Evolutionary conservation across 1,284 basidiomycete genomes (phyloP), one percentile per base, ranked within the genome.

Genomic region (Albatrellus sp.): DNA sequence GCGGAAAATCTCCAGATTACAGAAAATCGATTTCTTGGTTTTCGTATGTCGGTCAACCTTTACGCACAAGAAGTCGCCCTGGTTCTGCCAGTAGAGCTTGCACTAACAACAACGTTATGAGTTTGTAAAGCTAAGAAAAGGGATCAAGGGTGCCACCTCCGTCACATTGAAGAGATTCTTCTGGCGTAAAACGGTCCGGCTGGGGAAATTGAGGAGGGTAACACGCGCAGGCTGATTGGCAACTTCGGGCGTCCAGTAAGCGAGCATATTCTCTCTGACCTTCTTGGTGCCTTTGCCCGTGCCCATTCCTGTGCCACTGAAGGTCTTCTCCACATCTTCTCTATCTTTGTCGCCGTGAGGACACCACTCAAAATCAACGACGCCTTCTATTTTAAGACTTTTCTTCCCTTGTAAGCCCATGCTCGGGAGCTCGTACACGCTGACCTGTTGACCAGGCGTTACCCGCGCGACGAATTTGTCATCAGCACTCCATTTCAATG

Each of bases 21-120:
- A 96, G 71, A 93, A 98, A 45, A 90, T 92, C 10, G 92, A 93
- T 70, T 98, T 98, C 68, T 98, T 98, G 16, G 92, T 96, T 72
- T 98, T 98, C 38, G 94, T 98, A 63, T 98, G 93, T 48, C 96
- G 87, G 67, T 99, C 96, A 47, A 99, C 96, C 68, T 97, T 98
- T 65, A 98, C 96, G 58, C 96, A 98, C 20, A 99, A 77, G 71
- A 91, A 98, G 66, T 98, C 93, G 42, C 96, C 96, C 61, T 96
- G 90, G 58, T 94, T 96, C 69, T 99, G 96, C 93, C 92, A 99
- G 67, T 89, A 87, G 40, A 99, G 76, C 69, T 98, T 98, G 66
- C 93, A 98, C 91, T 96, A 55, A 13, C 44, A 42, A 36, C 3
- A 42, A 14, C n/a, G 40, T 19, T 42, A 42, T 37, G 36, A 43